Conservation (phyloP, 805 yeast species). For the Schwanniomyces vanrijiae region DNA sequence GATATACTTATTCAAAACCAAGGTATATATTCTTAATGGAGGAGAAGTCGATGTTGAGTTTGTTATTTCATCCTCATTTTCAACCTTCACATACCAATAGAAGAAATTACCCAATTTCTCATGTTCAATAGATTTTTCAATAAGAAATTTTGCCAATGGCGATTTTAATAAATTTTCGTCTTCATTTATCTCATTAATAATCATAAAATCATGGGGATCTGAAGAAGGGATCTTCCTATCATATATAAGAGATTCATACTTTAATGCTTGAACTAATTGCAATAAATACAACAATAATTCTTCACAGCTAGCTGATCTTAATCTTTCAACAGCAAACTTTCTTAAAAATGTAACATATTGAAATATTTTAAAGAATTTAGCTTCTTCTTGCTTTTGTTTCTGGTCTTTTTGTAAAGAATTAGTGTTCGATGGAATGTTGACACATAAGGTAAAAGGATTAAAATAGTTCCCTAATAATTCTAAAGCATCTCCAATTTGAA, state of each 20-base stretch:
- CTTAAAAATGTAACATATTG: conserved; percentile 60
- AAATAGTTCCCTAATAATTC: conserved; percentile 82
- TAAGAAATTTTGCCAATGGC: conserved; percentile 72
- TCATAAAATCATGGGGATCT: conserved; percentile 13
- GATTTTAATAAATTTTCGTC: conserved; percentile 37
- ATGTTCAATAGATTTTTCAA: conserved; percentile 67
- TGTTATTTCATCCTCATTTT: conserved; percentile 61
- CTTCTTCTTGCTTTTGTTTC: conserved; percentile 22
- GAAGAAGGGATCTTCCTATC: conserved; percentile 11
- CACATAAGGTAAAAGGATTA: conserved; percentile 42
- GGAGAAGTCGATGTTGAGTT: conserved; percentile 8
- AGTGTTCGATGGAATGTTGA: conserved; percentile 5
- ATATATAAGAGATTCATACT: conserved; percentile 58
- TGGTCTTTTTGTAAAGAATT: conserved; percentile 8
- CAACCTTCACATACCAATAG: conserved; percentile 91
- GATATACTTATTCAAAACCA: conserved; percentile 41
- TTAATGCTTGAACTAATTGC: conserved; percentile 89
- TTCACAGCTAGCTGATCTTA: conserved; percentile 73
- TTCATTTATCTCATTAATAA: conserved; percentile 15
- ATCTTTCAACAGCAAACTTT: conserved; percentile 83
- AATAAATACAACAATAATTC: conserved; percentile 80
- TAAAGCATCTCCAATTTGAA: conserved; percentile 80
- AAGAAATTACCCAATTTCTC: conserved; percentile 74
- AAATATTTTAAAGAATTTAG: conserved; percentile 30
- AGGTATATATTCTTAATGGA: conserved; percentile 28